Base-by-base conservation (phyloP, 2,329 filamentous ascomycete genomes). In the Pseudogymnoascus sp. region DNA sequence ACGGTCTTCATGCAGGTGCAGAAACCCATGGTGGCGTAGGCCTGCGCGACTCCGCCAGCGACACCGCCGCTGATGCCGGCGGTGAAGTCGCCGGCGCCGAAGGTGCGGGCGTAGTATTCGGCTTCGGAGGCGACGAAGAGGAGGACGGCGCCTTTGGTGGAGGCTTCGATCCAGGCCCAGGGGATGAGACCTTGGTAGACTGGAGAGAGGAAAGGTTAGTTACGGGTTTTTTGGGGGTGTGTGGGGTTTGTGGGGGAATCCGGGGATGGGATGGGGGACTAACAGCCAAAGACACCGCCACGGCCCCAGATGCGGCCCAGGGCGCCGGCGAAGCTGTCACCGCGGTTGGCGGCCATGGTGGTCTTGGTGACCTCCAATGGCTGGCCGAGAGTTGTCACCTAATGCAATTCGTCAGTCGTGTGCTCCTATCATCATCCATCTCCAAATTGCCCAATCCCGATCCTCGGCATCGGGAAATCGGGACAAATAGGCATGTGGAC, bases 1-100 rank as follows among this genome's bases (percentile, higher is more conserved):
- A 97, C 95, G 68, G 95, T 99, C 88, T 99, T 99, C 95, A 99
- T 99, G 86, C 95, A 99, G 66, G 95, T 99, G 81, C 95, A 99
- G 87, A 99, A 99, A 70, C 95, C 95, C 93, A 99, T 99, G 76
- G 95, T 99, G 69, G 95, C 95, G 77, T 99, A 99, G 65, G 95
- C 95, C 81, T 99, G 95, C 56, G 93, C 95, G 65, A 99, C 87
- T 84, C 95, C 95, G 75, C 95, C 95, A 21, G 87, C 84, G 82
- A 99, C 91, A 78, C 95, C 95, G 73, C 95, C 95, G 34, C 83
- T 75, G 79, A 99, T 97, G 75, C 95, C 95, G 70, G 88, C 86
- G 61, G 89, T 82, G 77, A 99, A 97, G 77, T 96, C 89, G 72
- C 84, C 86, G 67, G 92, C 93, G 70, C 95, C 95, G 67, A 88